Conservation (phyloP, 495 filamentous ascomycete species). For the Beverwykella pulmonaria region DNA sequence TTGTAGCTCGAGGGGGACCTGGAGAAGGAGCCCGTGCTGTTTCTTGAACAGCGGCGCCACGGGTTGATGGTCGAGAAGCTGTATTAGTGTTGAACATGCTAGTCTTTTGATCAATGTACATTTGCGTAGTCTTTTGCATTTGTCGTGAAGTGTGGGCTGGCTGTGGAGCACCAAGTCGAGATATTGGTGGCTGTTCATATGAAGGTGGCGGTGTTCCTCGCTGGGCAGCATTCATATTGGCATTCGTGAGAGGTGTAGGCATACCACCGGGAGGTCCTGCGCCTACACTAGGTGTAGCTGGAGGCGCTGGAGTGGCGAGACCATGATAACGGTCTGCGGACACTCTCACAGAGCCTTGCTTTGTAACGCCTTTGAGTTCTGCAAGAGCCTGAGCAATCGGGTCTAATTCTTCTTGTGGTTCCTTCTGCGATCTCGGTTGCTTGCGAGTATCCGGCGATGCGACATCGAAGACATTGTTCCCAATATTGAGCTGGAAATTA, state of each 20-base stretch:
- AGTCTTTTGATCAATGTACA: conserved; percentile 80
- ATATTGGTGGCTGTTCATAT: conserved; percentile 69
- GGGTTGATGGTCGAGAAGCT: conserved; percentile 36
- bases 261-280: conserved; percentile 53
- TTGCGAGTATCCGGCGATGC: conserved; percentile 69
- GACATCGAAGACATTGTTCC: conserved; percentile 95
- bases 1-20: conserved; percentile 37
- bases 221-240: conserved; percentile 49
- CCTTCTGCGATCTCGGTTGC: conserved; percentile 40
- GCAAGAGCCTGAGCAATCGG: conserved; percentile 92
- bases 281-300: conserved; percentile 38
- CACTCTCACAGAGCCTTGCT: conserved; percentile 73
- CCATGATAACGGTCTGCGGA: conserved; percentile 95
- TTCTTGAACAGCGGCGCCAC: conserved; percentile 30
- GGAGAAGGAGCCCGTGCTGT: conserved; percentile 42
- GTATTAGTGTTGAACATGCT: conserved; percentile 69
- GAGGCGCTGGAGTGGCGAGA: conserved; percentile 75
- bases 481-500: conserved; percentile 93
- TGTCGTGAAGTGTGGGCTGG: conserved; percentile 88
- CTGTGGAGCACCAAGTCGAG: conserved; percentile 81
- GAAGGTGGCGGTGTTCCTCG: conserved; percentile 80
- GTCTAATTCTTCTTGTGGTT: conserved; percentile 64
- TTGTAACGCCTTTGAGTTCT: conserved; percentile 84
- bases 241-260: conserved; percentile 56
- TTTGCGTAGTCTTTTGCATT: conserved; percentile 91